Conservation (phyloP, 345 rosid genomes). For the Cardiospermum halicacabum region DNA sequence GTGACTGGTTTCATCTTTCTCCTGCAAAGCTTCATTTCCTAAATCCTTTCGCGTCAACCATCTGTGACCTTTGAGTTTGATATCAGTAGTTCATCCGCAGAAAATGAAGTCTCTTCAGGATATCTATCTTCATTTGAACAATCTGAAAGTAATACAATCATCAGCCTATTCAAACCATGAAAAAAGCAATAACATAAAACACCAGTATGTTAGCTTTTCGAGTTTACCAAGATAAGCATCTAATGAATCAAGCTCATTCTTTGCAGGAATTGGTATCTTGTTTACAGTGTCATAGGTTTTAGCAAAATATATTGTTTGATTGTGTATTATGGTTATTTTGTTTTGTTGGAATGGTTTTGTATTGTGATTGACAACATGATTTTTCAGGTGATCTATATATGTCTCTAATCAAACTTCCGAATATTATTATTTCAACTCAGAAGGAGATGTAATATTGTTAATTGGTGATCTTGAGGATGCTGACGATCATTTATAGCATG, state of each 20-base stretch:
- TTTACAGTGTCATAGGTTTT: conserved; percentile 31
- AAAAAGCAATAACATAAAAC: background rate
- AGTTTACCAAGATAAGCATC: conserved; percentile 59
- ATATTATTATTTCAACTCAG: too few species aligned
- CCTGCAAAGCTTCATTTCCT: conserved; percentile 20
- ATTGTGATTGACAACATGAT: too few species aligned
- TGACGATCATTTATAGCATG: too few species aligned
- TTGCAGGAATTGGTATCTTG: conserved; percentile 14
- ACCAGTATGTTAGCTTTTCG: conserved; percentile 27
- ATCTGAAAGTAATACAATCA: conserved; percentile 22
- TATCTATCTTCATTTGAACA: conserved; percentile 17
- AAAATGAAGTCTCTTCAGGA: conserved; percentile 19
- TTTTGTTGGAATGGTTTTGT: too few species aligned
- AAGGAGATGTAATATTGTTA: too few species aligned
- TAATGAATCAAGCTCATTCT: conserved; percentile 35
- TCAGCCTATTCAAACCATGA: background rate
- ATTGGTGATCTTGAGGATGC: too few species aligned
- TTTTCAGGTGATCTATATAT: too few species aligned
- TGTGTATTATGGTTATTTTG: too few species aligned
- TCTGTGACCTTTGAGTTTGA: conserved; percentile 16
- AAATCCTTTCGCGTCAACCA: conserved; percentile 18
- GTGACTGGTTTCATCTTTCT: conserved; percentile 50
- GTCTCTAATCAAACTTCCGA: too few species aligned
- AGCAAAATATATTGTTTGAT: conserved; percentile 65
- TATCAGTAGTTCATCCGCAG: conserved; percentile 17